phyloP scores from a whole-genome alignment of 495 filamentous ascomycete genomes.

The Glarea lozoyensis region DNA sequence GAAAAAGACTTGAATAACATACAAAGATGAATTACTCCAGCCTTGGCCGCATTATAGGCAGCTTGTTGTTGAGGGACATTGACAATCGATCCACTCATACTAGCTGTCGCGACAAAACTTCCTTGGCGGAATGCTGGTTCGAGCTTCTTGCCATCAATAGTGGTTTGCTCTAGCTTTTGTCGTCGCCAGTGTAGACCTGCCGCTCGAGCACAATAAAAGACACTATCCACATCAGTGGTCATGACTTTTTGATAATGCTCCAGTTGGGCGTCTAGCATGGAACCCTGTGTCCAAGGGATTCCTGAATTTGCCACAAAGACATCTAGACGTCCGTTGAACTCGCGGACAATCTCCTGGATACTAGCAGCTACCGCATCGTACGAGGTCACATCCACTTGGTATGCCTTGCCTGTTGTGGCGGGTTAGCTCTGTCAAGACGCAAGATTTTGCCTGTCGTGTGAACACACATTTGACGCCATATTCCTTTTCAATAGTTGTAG shows the following conservation, averaged over 20 bases:
- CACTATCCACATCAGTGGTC: conserved; percentile 49
- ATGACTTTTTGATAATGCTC: conserved; percentile 57
- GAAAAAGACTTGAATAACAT: too few species aligned
- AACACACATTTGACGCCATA: too few species aligned
- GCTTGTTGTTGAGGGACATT: conserved; percentile 72
- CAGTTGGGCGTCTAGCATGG: conserved; percentile 50
- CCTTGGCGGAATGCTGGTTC: conserved; percentile 29
- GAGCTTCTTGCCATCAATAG: too few species aligned
- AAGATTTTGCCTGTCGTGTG: too few species aligned
- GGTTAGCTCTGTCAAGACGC: too few species aligned
- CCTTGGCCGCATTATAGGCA: conserved; percentile 64
- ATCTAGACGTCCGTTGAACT: conserved; percentile 52
- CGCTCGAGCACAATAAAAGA: conserved; percentile 58
- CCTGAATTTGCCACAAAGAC: conserved; percentile 61
- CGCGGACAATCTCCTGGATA: conserved; percentile 43
- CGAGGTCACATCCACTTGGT: conserved; percentile 45
- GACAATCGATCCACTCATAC: conserved; percentile 55
- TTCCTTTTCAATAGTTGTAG: too few species aligned
- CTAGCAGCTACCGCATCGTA: conserved; percentile 39
- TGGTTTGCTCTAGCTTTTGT: too few species aligned
- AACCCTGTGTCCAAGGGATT: conserved; percentile 44
- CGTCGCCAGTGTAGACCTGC: too few species aligned
- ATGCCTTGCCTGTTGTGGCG: conserved; percentile 39
- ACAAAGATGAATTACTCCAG: too few species aligned
- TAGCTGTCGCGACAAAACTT: conserved; percentile 51